These are phyloP conservation scores for Eutrema salsugineum DNA, from an alignment of 441 rosid genomes.

Conservation along the genomic window DNA sequence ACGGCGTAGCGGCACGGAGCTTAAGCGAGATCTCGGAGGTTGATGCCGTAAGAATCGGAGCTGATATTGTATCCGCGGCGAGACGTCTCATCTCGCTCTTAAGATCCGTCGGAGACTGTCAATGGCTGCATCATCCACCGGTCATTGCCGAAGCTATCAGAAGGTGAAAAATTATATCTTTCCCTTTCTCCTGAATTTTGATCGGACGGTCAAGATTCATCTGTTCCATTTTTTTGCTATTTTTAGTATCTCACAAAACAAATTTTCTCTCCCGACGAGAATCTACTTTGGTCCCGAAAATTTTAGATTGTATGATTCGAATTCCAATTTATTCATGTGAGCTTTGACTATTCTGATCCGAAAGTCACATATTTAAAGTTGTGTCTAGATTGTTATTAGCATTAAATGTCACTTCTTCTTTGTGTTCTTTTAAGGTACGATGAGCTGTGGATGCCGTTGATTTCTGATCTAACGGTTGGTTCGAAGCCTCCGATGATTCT, in stretches of 20 bases:
- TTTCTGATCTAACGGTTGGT: slow-evolving; percentile 66
- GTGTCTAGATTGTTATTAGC: neutral
- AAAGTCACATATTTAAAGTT: too few relatives aligned
- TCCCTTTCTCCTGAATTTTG: slow-evolving; percentile 1
- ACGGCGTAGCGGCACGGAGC: slow-evolving; percentile 40
- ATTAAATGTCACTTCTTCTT: neutral
- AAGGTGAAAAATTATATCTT: slow-evolving; percentile 39
- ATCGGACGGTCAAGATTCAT: slow-evolving; percentile 14
- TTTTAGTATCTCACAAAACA: neutral
- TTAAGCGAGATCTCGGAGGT: slow-evolving; percentile 62
- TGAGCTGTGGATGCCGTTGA: slow-evolving; percentile 93
- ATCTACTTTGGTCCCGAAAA: neutral
- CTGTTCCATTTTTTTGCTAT: neutral
- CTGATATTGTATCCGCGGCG: slow-evolving; percentile 75
- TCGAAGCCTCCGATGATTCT: slow-evolving; percentile 59
- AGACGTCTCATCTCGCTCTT: slow-evolving; percentile 57
- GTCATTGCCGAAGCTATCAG: slow-evolving; percentile 62
- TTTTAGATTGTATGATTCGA: neutral
- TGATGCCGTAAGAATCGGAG: slow-evolving; percentile 40
- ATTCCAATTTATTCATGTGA: neutral
- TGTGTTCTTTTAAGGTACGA: slow-evolving; percentile 58
- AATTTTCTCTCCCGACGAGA: neutral
- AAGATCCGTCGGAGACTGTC: slow-evolving; percentile 53
- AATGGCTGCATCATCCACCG: slow-evolving; percentile 62
- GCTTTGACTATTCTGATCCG: neutral